Percentiles rank a stretch among this genome's conserved stretches.
These are phyloP conservation scores for Hibiscus trionum DNA, from an alignment of 345 rosid genomes.

Conservation along the genomic window DNA sequence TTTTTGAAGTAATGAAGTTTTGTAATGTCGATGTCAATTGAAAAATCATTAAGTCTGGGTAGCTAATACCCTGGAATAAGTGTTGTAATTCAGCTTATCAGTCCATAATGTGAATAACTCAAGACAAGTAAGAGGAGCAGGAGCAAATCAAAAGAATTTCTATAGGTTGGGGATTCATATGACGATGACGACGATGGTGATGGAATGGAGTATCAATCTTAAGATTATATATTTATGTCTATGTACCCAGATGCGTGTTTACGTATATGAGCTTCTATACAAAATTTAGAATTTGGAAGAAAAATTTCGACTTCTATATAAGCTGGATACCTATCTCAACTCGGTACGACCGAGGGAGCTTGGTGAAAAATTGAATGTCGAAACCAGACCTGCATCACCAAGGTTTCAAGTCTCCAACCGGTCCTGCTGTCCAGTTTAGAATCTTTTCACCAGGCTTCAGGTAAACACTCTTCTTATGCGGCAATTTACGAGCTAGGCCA, in stretches of 20 bases:
- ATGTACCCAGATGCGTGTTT: not conserved
- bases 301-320: not conserved
- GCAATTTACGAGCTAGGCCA: slow-evolving; percentile 81
- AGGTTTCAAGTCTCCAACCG: slow-evolving; percentile 74
- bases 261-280: not conserved
- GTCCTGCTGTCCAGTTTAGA: slow-evolving; percentile 90
- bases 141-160: too few species aligned
- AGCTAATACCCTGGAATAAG: too few species aligned
- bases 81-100: not conserved
- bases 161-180: too few species aligned
- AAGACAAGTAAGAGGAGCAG: too few species aligned
- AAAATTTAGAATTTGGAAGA: slow-evolving; percentile 2
- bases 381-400: slow-evolving; percentile 34
- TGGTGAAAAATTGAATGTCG: slow-evolving; percentile 23
- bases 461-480: slow-evolving; percentile 44
- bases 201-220: too few species aligned
- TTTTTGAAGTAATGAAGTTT: not conserved
- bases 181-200: too few species aligned
- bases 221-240: too few species aligned
- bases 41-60: not conserved
- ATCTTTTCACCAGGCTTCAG: slow-evolving; percentile 49
- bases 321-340: too few species aligned
- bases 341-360: not conserved
- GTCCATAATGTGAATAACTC: not conserved
- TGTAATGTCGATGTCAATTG: not conserved